phyloP scores from a whole-genome alignment of 73 alveolate species.

The Uronychia binucleata region DNA sequence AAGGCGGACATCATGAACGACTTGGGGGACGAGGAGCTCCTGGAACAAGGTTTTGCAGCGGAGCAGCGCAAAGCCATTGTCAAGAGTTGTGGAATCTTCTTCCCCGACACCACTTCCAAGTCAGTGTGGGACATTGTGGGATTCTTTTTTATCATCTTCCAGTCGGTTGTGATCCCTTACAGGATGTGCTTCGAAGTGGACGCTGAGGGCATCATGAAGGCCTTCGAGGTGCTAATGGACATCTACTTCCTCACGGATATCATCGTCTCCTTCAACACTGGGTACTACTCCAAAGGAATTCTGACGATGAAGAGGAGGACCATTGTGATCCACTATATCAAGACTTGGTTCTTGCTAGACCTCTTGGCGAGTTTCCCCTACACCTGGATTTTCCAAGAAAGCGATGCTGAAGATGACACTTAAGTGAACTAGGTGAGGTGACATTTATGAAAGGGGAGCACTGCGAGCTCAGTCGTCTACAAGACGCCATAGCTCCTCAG shows the following conservation, averaged over 20 bases:
- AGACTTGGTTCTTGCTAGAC: constrained; percentile 68
- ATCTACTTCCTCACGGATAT: constrained; percentile 51
- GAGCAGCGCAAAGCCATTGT: constrained; percentile 15
- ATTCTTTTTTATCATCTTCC: constrained; percentile 53
- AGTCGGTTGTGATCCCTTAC: constrained; percentile 67
- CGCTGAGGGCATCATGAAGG: constrained; percentile 18
- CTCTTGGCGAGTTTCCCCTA: constrained; percentile 64
- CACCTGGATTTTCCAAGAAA: constrained; percentile 15
- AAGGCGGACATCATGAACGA: constrained; percentile 6
- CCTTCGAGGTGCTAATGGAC: constrained; percentile 53
- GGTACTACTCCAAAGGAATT: constrained; percentile 64
- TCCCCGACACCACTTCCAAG: constrained; percentile 63
- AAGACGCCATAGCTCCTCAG: constrained; percentile 69
- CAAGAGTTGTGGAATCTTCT: constrained; percentile 13
- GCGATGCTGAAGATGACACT: constrained; percentile 10
- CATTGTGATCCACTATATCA: constrained; percentile 42
- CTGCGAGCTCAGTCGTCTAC: constrained; percentile 18
- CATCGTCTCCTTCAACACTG: constrained; percentile 62
- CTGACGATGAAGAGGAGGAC: constrained; percentile 56
- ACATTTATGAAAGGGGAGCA: not conserved
- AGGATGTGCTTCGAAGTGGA: constrained; percentile 48
- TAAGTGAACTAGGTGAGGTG: not conserved
- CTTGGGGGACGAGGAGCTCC: constrained; percentile 15
- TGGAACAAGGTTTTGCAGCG: constrained; percentile 16
- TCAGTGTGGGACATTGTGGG: constrained; percentile 59